Evolutionary conservation across 345 rosid genomes (phyloP).

Genomic region (Pistacia atlantica): DNA sequence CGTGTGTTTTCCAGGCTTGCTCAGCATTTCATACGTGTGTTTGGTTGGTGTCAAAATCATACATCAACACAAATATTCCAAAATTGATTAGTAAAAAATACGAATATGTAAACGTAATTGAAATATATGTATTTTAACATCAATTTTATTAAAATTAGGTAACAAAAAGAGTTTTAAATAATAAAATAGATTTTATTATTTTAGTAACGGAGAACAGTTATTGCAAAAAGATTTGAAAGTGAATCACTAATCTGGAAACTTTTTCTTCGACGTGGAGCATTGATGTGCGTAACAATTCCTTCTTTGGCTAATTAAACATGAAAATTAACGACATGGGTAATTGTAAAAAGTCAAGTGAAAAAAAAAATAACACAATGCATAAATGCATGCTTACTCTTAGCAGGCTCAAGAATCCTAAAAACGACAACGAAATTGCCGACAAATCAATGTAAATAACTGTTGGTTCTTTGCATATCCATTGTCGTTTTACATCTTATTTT

Average conservation of each 20-base stretch:
- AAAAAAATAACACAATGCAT: background rate
- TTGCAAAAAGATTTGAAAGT: background rate
- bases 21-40: too few species aligned
- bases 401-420: slow-evolving; percentile 37
- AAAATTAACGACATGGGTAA: background rate
- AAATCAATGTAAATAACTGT: slow-evolving; percentile 9
- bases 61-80: too few species aligned
- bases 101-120: too few species aligned
- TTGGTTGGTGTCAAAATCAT: too few species aligned
- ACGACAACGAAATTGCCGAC: slow-evolving; percentile 13
- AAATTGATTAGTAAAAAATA: too few species aligned
- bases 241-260: slow-evolving; percentile 10
- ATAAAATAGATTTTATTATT: slow-evolving; percentile 8
- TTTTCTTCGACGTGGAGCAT: slow-evolving; percentile 18
- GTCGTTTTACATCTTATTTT: slow-evolving; percentile 10
- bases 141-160: too few species aligned
- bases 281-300: slow-evolving; percentile 17
- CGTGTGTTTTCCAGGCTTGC: too few species aligned
- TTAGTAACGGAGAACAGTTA: background rate
- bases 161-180: background rate
- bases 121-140: too few species aligned
- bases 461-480: background rate
- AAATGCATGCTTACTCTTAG: background rate
- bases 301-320: slow-evolving; percentile 3
- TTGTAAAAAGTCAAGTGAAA: background rate